Percentiles rank a stretch among this genome's conserved stretches.
phyloP scores from a whole-genome alignment of 2,329 filamentous ascomycete genomes.

The Amylocarpus encephaloides region DNA sequence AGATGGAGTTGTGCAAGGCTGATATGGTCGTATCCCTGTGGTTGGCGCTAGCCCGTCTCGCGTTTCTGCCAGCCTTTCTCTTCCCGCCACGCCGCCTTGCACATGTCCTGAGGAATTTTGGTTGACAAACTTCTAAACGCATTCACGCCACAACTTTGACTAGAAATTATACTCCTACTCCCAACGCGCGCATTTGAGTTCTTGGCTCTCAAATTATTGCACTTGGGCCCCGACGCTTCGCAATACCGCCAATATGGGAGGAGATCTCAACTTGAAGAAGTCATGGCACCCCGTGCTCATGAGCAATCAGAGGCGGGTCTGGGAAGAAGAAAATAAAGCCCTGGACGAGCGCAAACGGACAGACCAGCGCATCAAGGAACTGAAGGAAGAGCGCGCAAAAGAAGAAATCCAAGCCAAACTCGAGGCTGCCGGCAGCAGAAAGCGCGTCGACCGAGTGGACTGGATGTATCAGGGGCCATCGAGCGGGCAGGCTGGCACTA shows the following conservation, averaged over 20 bases:
- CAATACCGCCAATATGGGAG: conserved; percentile 62
- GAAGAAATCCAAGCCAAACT: conserved; percentile 88
- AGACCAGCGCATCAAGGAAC: conserved; percentile 84
- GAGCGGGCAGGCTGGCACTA: conserved; percentile 64
- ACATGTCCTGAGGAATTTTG: no score
- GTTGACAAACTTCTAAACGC: no score
- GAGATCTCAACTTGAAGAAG: conserved; percentile 92
- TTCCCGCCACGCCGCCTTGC: no score
- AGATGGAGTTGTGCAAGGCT: not conserved
- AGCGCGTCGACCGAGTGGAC: conserved; percentile 77
- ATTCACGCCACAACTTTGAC: no score
- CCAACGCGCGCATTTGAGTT: not conserved
- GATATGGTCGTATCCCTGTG: not conserved
- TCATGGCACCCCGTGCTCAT: conserved; percentile 89
- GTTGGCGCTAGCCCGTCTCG: no score
- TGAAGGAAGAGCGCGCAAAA: conserved; percentile 86
- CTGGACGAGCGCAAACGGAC: conserved; percentile 92
- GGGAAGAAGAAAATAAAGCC: conserved; percentile 85
- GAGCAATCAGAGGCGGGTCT: conserved; percentile 86
- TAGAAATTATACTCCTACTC: not conserved
- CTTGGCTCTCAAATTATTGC: not conserved
- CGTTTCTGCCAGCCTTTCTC: no score
- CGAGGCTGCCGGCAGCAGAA: conserved; percentile 78
- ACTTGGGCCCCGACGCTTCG: not conserved
- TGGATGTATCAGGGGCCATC: conserved; percentile 97